Base-by-base conservation (phyloP, 345 rosid genomes). In the Mallotus nudiflorus region DNA sequence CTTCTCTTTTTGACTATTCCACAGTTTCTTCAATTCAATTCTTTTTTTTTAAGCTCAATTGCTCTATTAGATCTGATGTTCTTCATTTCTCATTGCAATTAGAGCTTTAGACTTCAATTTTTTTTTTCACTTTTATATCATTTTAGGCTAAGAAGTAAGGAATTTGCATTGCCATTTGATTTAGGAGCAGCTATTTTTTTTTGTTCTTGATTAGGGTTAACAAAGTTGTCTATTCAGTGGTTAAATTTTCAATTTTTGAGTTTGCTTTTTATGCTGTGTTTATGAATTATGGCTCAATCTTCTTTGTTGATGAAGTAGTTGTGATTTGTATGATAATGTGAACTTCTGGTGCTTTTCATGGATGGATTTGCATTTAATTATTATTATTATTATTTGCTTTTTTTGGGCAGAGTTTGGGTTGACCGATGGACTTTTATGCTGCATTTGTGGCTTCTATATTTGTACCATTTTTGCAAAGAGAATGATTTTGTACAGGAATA, bases 381-480 rank as follows among this genome's bases (percentile, higher is more conserved):
- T n/a, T n/a, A n/a, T n/a, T n/a, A n/a, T n/a, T n/a, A n/a, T n/a
- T n/a, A n/a, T n/a, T n/a, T n/a, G n/a, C n/a, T 22, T 5, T 33
- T 5, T 61, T 65, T 31, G 19, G 22, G 60, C 40, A 56, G 76
- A n/a, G 22, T 73, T 11, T 27, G 57, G 59, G 9, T 50, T n/a
- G n/a, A n/a, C n/a, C n/a, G n/a, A n/a, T n/a, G n/a, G n/a, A n/a
- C n/a, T n/a, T n/a, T n/a, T n/a, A n/a, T n/a, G n/a, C n/a, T n/a
- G n/a, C n/a, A n/a, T n/a, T n/a, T n/a, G n/a, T n/a, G n/a, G n/a
- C n/a, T n/a, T n/a, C n/a, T n/a, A n/a, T n/a, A n/a, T n/a, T n/a
- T n/a, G n/a, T n/a, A n/a, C n/a, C n/a, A n/a, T n/a, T n/a, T n/a
- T n/a, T n/a, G n/a, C n/a, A n/a, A n/a, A n/a, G n/a, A n/a, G n/a